Percentiles rank a stretch among this genome's conserved stretches.
These are phyloP conservation scores for Hypsizygus marmoreus DNA, from an alignment of 768 basidiomycete genomes.

Conservation along the genomic window DNA sequence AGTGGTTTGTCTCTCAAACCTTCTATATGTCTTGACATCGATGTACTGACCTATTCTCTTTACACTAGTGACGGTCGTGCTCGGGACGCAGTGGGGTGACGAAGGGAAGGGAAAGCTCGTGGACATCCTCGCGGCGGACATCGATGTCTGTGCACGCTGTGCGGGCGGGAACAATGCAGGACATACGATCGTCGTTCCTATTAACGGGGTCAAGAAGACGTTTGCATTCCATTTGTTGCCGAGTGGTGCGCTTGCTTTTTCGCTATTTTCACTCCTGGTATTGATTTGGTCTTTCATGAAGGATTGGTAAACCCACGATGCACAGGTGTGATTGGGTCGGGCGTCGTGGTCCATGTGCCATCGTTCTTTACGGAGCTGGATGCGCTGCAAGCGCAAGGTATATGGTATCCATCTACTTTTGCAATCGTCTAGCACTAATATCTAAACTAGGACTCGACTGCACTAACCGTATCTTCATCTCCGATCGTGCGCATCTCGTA, in stretches of 20 bases:
- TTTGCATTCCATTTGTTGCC: conserved; percentile 97
- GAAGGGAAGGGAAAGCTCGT: conserved; percentile 96
- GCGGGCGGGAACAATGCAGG: conserved; percentile 99
- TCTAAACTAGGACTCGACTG: conserved; percentile 76
- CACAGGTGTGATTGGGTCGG: conserved; percentile 85
- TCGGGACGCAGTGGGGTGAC: conserved; percentile 92
- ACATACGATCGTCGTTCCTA: conserved; percentile 91
- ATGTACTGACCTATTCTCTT: too few relatives aligned
- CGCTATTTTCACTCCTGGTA: conserved; percentile 9
- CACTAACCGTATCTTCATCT: conserved; percentile 83
- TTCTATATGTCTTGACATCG: too few relatives aligned
- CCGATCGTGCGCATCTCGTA: conserved; percentile 95
- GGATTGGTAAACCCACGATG: conserved; percentile 87
- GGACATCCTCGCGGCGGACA: conserved; percentile 88
- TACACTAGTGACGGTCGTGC: conserved; percentile 65
- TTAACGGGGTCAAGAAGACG: conserved; percentile 69
- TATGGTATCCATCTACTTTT: conserved; percentile 8
- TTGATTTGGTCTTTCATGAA: conserved; percentile 26
- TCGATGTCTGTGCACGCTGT: conserved; percentile 92
- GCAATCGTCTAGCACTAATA: neutral
- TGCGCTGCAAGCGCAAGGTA: conserved; percentile 81
- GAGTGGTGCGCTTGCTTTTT: conserved; percentile 55
- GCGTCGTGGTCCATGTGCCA: conserved; percentile 95
- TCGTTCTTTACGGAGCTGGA: conserved; percentile 95
- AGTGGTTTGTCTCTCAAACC: too few relatives aligned